Evolutionary conservation across 768 basidiomycete genomes (phyloP), one percentile per base, ranked within the genome.

Genomic region (Boletus subcaerulescens): DNA sequence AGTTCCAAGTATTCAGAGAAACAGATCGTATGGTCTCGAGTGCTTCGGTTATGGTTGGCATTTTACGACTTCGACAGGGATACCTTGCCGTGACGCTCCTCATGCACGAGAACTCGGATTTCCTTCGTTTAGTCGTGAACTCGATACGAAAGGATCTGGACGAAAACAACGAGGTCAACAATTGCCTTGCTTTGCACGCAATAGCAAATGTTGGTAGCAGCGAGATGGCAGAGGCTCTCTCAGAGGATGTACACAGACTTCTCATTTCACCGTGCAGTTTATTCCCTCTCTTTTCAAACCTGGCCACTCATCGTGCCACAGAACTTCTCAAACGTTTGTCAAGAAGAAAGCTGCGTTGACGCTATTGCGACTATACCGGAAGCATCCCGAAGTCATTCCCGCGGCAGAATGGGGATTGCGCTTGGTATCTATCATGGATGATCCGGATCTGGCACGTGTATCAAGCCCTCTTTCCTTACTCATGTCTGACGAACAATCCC

Each of bases 271-370:
- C 93, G 96, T 98, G 67, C 64, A 81, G 73, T 43, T 45, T 11
- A 35, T 42, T 54, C 32, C 50, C 45, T 40, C 38, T 46, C 33
- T 7, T 33, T 20, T 50, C 45, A 29, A 24, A 55, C 51, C 60
- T 68, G 48, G 15, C 10, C 35, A 31, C 54, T 63, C 9, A 68
- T 48, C 31, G 11, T 46, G 22, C 52, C 43, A 13, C 58, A 98
- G 96, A 42, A 98, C 95, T 18, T 98, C 96, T 1, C 86, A 88
- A 61, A 91, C 78, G 45, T 98, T 99, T 63, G 97, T 98, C 50
- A 95, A 94, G 78, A 99, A 99, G 77, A 99, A 99, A 71, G 96
- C 97, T 2, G 97, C 97, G 2, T 73, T 99, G 54, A 98, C 97
- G 0, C 72, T 98, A 29, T 79, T 99, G 29, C 81, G 97, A 48